phyloP scores from a whole-genome alignment of 1,284 basidiomycete species.

The Leccinum subfulvum region DNA sequence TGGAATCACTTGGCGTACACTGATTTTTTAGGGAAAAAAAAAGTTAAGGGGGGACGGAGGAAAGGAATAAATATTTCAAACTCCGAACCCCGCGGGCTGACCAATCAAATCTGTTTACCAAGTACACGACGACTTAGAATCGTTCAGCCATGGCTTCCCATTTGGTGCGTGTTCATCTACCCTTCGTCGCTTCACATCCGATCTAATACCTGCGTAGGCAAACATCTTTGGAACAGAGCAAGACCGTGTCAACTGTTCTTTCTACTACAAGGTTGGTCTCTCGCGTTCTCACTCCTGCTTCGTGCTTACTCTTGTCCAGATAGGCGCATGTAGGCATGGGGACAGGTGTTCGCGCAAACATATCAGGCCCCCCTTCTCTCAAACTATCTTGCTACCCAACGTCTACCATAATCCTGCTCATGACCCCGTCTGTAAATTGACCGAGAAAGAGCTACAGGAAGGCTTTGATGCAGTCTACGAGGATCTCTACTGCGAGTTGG shows the following conservation, averaged over 20 bases:
- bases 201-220: slow-evolving; percentile 45
- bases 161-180: slow-evolving; percentile 42
- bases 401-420: slow-evolving; percentile 98
- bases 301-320: slow-evolving; percentile 45
- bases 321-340: slow-evolving; percentile 94
- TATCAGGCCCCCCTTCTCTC: slow-evolving; percentile 95
- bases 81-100: slow-evolving; percentile 24
- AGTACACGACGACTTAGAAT: background rate
- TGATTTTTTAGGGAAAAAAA: background rate
- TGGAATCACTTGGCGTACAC: background rate
- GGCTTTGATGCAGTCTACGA: slow-evolving; percentile 98
- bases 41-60: background rate
- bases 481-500: slow-evolving; percentile 89
- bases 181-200: too few species aligned
- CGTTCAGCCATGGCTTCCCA: slow-evolving; percentile 56
- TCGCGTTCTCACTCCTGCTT: slow-evolving; percentile 9
- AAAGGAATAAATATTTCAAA: slow-evolving; percentile 1
- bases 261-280: slow-evolving; percentile 83
- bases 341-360: slow-evolving; percentile 97
- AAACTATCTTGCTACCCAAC: slow-evolving; percentile 97
- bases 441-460: slow-evolving; percentile 85
- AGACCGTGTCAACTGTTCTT: slow-evolving; percentile 92
- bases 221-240: slow-evolving; percentile 89
- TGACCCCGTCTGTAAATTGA: slow-evolving; percentile 84
- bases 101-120: slow-evolving; percentile 11